Evolutionary conservation across 2,329 filamentous ascomycete genomes (phyloP).

Genomic region (Xylaria multiplex): DNA sequence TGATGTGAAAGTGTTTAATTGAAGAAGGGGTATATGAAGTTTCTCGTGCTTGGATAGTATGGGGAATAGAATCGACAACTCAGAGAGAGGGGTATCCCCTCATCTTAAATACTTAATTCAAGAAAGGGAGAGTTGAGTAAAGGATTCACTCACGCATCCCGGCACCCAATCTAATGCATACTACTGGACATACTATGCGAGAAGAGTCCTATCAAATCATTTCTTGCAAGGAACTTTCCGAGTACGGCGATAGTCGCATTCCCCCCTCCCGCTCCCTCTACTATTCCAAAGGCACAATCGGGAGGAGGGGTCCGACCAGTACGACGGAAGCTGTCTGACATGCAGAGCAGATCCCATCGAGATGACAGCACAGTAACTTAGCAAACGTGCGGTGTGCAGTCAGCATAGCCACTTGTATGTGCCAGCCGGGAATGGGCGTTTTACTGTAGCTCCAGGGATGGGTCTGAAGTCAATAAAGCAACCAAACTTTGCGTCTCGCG

Average conservation of each 20-base stretch:
- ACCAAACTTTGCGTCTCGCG: slow-evolving; percentile 16
- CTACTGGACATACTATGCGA: slow-evolving; percentile 23
- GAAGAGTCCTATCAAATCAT: slow-evolving; percentile 33
- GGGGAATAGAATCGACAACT: slow-evolving; percentile 5
- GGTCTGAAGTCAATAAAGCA: slow-evolving; percentile 8
- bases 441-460: slow-evolving; percentile 34
- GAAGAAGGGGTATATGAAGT: slow-evolving; percentile 11
- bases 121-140: slow-evolving; percentile 6
- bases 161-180: slow-evolving; percentile 33
- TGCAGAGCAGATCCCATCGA: slow-evolving; percentile 34
- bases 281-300: neutral
- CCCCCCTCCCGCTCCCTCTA: slow-evolving; percentile 7
- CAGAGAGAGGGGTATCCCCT: slow-evolving; percentile 16
- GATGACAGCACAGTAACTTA: slow-evolving; percentile 34
- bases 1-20: slow-evolving; percentile 19
- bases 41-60: slow-evolving; percentile 14
- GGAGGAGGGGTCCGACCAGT: slow-evolving; percentile 19
- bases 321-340: slow-evolving; percentile 29
- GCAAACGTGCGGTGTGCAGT: slow-evolving; percentile 36
- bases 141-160: slow-evolving; percentile 28
- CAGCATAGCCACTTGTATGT: slow-evolving; percentile 28
- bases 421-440: slow-evolving; percentile 28
- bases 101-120: slow-evolving; percentile 28
- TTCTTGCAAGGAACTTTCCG: slow-evolving; percentile 22
- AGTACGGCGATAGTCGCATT: slow-evolving; percentile 8